Base-by-base conservation (phyloP, 2,329 filamentous ascomycete species). In the Ilyonectria sp. region DNA sequence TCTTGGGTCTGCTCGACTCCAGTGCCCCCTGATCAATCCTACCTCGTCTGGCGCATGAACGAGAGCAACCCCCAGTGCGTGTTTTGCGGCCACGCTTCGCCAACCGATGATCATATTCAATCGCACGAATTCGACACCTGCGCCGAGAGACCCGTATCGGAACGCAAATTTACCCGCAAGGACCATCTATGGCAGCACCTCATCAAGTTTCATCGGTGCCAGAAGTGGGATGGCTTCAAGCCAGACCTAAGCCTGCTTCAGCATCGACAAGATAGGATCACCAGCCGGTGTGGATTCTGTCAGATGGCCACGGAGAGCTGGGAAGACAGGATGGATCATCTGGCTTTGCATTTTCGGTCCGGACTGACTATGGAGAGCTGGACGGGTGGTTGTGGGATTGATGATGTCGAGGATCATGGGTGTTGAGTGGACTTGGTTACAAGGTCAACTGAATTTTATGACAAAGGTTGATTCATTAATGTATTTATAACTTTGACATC, bases 1-100 rank as follows among this genome's bases (percentile, higher is more conserved):
- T 78, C 77, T 0, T 88, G 84, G 84, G 82, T 89, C 6, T 91
- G 89, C 69, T 83, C 83, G 0, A 81, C 79, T 1, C 80, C 81
- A 4, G 65, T 80, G 4, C 70, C 75, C 1, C 63, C 72, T 1
- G 73, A 75, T n/a, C 76, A 81, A 60, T 74, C 87, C 0, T 77
- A 84, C 1, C 81, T 86, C 0, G 82, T 87, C 2, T 84, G 88
- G 69, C 82, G 86, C 4, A 82, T 87, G 49, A 80, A 82, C 17
- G 82, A 85, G 19, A 83, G 81, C 6, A 79, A 81, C 10, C 79
- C 81, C 0, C 77, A 81, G 23, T 84, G 82, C 63, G 70, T 81
- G 21, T 83, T 83, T 37, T 84, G 82, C 56, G 82, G 82, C 1
- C 65, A 76, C 7, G 52, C 54, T 2, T 74, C 76, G 0, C 81